Base-by-base conservation (phyloP, 768 basidiomycete genomes). In the Dentipellis fragilis region DNA sequence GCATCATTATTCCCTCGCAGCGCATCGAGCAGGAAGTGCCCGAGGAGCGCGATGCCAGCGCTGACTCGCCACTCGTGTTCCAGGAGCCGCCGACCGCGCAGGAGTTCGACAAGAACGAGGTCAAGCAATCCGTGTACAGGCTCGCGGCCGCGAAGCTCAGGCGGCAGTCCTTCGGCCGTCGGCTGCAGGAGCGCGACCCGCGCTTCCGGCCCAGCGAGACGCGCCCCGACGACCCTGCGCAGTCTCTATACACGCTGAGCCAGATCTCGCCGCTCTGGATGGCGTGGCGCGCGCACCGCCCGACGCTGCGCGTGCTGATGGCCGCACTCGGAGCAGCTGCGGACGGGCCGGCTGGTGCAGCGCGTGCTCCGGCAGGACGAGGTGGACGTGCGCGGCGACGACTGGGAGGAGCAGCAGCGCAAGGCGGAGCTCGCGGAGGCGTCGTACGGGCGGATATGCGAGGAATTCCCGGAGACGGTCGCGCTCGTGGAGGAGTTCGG, bases 1-100 rank as follows among this genome's bases (percentile, higher is more conserved):
- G 78, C 52, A 81, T 96, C 46, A 73, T 96, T 52, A 63, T 93
- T 22, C 84, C 81, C 0, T 78, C 78, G 62, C 75, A 77, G 46
- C 69, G 64, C 21, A 68, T 69, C 58, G 65, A 46, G 23, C 39
- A 39, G 12, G 49, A 49, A 21, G 14, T 52, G 35, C 22, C 48
- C 21, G 40, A 39, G 12, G 53, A 49, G 36, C 62, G 62, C 37
- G 67, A 64, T 38, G 19, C 10, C n/a, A 36, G 57, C 47, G 67
- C 65, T 37, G 21, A 9, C 22, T 62, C 64, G 10, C 69, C 68
- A 6, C 54, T 71, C 49, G 52, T 59, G n/a, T 62, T 62, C 40
- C 65, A 62, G 38, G 54, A 58, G 29, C 59, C 55, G 40, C 53
- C 62, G 35, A 51, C 56, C 40, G 42, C 9, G 54, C 48, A 39